phyloP scores from a whole-genome alignment of 495 filamentous ascomycete species.

The Filosporella fistucella region DNA sequence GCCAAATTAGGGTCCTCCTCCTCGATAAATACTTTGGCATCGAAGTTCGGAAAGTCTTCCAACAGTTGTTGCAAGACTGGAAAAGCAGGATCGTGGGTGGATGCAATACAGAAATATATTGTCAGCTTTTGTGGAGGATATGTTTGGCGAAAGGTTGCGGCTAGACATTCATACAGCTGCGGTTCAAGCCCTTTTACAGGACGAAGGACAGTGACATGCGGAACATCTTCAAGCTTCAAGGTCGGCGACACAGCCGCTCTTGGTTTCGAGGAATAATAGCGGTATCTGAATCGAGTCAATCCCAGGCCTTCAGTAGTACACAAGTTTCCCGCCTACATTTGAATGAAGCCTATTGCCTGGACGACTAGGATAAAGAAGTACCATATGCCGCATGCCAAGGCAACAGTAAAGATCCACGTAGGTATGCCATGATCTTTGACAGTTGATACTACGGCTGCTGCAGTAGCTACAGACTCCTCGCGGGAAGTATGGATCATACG shows the following conservation, averaged over 20 bases:
- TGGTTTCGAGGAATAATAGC: constrained; percentile 41
- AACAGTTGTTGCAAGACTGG: constrained; percentile 68
- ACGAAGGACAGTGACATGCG: constrained; percentile 89
- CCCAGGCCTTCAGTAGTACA: neutral
- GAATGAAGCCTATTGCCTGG: constrained; percentile 43
- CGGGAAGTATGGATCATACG: constrained; percentile 4
- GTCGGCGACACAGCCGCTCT: constrained; percentile 37
- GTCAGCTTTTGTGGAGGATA: constrained; percentile 78
- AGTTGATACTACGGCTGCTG: constrained; percentile 5
- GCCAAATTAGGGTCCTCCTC: constrained; percentile 77
- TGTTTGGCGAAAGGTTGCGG: constrained; percentile 79
- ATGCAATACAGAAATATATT: constrained; percentile 77
- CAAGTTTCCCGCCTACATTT: constrained; percentile 38
- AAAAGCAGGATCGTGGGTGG: constrained; percentile 72
- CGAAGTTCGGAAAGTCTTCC: constrained; percentile 63
- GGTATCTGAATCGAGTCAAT: constrained; percentile 34
- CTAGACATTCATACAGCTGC: constrained; percentile 85
- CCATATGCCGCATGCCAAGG: constrained; percentile 44
- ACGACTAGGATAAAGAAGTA: constrained; percentile 41
- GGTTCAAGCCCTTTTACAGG: constrained; percentile 92
- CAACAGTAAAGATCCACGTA: constrained; percentile 36
- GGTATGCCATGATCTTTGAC: constrained; percentile 18
- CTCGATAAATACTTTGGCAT: constrained; percentile 76
- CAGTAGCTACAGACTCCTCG: constrained; percentile 6
- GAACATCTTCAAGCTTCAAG: constrained; percentile 43